Evolutionary conservation across 2,329 filamentous ascomycete species (phyloP).

Genomic region (Dactylellina haptotyla): DNA sequence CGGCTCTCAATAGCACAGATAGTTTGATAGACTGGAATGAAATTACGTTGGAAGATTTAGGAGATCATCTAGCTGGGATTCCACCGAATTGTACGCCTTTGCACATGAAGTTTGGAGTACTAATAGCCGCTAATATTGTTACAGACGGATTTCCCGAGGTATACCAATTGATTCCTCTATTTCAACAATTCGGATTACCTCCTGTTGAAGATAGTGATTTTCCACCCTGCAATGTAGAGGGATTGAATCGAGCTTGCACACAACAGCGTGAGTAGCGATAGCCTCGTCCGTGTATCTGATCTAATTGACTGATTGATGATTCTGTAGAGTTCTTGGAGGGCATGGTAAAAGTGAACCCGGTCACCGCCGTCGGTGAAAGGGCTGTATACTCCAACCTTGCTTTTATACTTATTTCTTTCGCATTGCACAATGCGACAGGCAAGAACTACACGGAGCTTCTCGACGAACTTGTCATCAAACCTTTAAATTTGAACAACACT

Average conservation of each 20-base stretch:
- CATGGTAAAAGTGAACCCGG: conserved; percentile 59
- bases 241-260: conserved; percentile 60
- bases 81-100: conserved; percentile 61
- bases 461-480: conserved; percentile 57
- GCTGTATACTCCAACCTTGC: conserved; percentile 63
- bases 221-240: conserved; percentile 61
- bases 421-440: conserved; percentile 58
- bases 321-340: conserved; percentile 60
- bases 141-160: conserved; percentile 34
- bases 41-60: conserved; percentile 62
- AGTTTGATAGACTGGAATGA: conserved; percentile 61
- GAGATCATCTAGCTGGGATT: conserved; percentile 61
- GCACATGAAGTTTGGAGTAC: too few relatives aligned
- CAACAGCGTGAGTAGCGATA: conserved; percentile 58
- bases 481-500: conserved; percentile 58
- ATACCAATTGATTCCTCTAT: conserved; percentile 56
- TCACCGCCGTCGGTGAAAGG: conserved; percentile 59
- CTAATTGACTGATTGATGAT: neutral
- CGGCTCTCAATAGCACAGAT: conserved; percentile 57
- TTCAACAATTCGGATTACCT: conserved; percentile 61
- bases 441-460: conserved; percentile 57
- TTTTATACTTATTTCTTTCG: conserved; percentile 61
- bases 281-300: neutral
- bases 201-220: conserved; percentile 60
- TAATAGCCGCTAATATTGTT: too few relatives aligned